Conservation (phyloP, 495 filamentous ascomycete species). For the Podospora appendiculata region DNA sequence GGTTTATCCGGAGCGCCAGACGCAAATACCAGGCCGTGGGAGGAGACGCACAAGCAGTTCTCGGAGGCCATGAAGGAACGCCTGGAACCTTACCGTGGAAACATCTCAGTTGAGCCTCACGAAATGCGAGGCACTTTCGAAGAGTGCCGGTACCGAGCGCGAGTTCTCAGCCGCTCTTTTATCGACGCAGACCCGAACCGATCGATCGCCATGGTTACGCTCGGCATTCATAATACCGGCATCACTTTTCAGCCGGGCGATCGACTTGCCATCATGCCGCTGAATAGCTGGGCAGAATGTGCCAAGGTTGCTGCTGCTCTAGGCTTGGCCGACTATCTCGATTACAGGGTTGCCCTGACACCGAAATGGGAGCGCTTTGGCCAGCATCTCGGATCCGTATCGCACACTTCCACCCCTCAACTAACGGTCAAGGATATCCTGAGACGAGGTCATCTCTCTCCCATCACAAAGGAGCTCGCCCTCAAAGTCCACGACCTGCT, state of each 20-base stretch:
- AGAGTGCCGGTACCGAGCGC: slow-evolving; percentile 40
- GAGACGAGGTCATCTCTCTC: slow-evolving; percentile 38
- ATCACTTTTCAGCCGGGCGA: slow-evolving; percentile 44
- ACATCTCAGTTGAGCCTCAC: slow-evolving; percentile 35
- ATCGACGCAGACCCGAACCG: slow-evolving; percentile 36
- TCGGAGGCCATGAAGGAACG: slow-evolving; percentile 47
- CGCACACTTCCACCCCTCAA: slow-evolving; percentile 16
- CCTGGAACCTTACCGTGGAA: slow-evolving; percentile 36
- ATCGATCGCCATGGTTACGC: slow-evolving; percentile 36
- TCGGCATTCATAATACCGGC: slow-evolving; percentile 38
- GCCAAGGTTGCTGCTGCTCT: slow-evolving; percentile 40
- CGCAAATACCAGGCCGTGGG: slow-evolving; percentile 34
- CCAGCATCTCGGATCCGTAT: slow-evolving; percentile 34
- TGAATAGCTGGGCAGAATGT: slow-evolving; percentile 41
- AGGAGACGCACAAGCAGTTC: slow-evolving; percentile 42
- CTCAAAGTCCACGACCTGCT: slow-evolving; percentile 33
- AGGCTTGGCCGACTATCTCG: slow-evolving; percentile 32
- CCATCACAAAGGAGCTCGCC: slow-evolving; percentile 41
- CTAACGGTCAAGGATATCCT: slow-evolving; percentile 41
- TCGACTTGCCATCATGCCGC: slow-evolving; percentile 41
- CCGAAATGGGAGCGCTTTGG: slow-evolving; percentile 37
- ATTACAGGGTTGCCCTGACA: slow-evolving; percentile 22
- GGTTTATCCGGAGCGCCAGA: slow-evolving; percentile 36
- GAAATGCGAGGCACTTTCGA: slow-evolving; percentile 45
- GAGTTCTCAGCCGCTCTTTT: slow-evolving; percentile 30